phyloP scores from a whole-genome alignment of 1,284 basidiomycete species.

The Moesziomyces antarcticus region DNA sequence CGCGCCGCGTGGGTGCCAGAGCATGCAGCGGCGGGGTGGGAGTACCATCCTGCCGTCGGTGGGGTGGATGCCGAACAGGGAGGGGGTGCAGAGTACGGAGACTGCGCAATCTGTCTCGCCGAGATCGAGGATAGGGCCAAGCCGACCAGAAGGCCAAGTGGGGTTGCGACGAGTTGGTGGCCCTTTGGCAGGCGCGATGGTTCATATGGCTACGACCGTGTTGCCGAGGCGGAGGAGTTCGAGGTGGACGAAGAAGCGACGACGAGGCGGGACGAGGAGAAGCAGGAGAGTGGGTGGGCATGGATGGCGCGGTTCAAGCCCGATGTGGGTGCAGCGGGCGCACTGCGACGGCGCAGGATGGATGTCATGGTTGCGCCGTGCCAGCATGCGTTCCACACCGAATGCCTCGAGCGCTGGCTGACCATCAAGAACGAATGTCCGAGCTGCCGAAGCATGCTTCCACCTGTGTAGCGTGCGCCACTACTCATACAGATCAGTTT shows the following conservation, averaged over 20 bases:
- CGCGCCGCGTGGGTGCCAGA: slow-evolving; percentile 65
- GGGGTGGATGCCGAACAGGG: slow-evolving; percentile 2
- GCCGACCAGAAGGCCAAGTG: too few species aligned
- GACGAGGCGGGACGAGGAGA: background rate
- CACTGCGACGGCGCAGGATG: slow-evolving; percentile 13
- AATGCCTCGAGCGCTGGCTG: slow-evolving; percentile 44
- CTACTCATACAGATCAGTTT: too few species aligned
- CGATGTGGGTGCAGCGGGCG: slow-evolving; percentile 8
- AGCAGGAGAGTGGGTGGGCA: too few species aligned
- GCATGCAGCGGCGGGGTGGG: slow-evolving; percentile 18
- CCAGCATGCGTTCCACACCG: slow-evolving; percentile 42
- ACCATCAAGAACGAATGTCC: slow-evolving; percentile 50
- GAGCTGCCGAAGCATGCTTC: slow-evolving; percentile 33
- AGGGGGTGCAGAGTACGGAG: slow-evolving; percentile 12
- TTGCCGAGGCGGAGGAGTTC: slow-evolving; percentile 19
- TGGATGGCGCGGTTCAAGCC: slow-evolving; percentile 10
- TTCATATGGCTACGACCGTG: slow-evolving; percentile 9
- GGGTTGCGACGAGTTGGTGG: background rate
- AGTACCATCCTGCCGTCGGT: slow-evolving; percentile 29
- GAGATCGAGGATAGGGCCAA: slow-evolving; percentile 10
- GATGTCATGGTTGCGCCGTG: slow-evolving; percentile 48
- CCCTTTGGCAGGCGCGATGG: background rate
- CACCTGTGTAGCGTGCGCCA: slow-evolving; percentile 15
- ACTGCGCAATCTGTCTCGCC: slow-evolving; percentile 42
- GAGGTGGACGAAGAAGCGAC: slow-evolving; percentile 8